Base-by-base conservation (phyloP, 2,329 filamentous ascomycete genomes). In the Neonectria magnoliae region DNA sequence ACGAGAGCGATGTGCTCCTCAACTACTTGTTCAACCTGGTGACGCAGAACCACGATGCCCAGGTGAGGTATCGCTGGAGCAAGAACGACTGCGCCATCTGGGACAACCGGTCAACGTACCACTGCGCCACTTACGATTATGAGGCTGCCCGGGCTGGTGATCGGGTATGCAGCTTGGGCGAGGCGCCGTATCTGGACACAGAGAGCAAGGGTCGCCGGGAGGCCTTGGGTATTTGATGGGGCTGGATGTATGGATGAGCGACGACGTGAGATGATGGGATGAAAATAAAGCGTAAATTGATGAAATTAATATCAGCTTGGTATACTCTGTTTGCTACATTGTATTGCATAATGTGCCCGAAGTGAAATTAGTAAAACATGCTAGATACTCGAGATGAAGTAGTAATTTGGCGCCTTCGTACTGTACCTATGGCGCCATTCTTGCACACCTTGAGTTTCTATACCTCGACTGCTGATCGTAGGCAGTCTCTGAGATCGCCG, bases 61-160 rank as follows among this genome's bases (percentile, higher is more conserved):
- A 88, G 70, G 85, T 88, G 9, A 79, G 86, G 4, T 87, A 84
- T 70, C 79, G 80, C 57, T 87, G 85, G 85, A 78, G 77, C 57
- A 78, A 82, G 71, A 85, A 87, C 60, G 84, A 87, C 68, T 72
- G 84, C 5, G 85, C 88, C 1, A 89, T 91, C 67, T 92, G 90
- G 90, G 89, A 92, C 72, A 91, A 91, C 71, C 77, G 83, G 55
- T 82, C 77, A 31, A 84, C 79, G 11, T 81, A 78, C 68, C 82
- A 84, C 65, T 81, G 84, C 41, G 88, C 87, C 0, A 91, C 87
- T 0, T 89, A 86, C 66, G 90, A 91, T 68, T 91, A 90, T 13
- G 80, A 70, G 5, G 80, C 79, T 7, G 79, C 79, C 1, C 73
- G 81, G 4, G 76, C 76, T n/a, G 81, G 81, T 4, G 78, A 83